Evolutionary conservation across 192 early-diverging fungal genomes (phyloP), one percentile per base, ranked within the genome.

Genomic region (Coemansia sp.): DNA sequence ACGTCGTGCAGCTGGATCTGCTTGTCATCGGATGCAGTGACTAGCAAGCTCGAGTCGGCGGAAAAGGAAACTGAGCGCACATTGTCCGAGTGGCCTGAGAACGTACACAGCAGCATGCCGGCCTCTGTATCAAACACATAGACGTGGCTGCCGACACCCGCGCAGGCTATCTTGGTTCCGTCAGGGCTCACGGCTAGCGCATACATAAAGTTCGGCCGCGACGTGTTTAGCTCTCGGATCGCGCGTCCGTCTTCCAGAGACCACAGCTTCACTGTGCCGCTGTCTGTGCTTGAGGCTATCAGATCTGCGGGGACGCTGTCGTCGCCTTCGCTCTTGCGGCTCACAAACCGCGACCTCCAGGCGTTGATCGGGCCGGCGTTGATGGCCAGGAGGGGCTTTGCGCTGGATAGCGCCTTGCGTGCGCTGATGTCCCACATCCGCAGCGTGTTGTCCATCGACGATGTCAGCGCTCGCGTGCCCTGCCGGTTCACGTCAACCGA

Each of bases 381-480:
- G 14, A 81, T 72, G 14, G 59, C 46, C 62, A 72, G 37, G 6
- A 54, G 31, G 11, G 78, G 78, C 29, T 42, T 53, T 19, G 47
- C 27, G 12, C 15, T 27, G 8, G 25, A 32, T 15, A 56, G 53
- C 17, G 53, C 11, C 53, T 56, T 59, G 15, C 24, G 14, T 11
- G 38, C 27, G 43, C 42, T 51, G 14, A 82, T 63, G 51, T 73
- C 47, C 80, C 80, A 82, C 47, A 82, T 47, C 1, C 75, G 75
- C 53, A 82, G 49, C 35, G 67, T 76, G 64, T 73, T 72, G 71
- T 82, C 80, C 80, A 82, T 82, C 6, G 74, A 77, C 25, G 80
- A 70, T n/a, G 80, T 77, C 64, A 82, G 60, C 17, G 59, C 60
- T 27, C 67, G 71, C 11, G 67, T 71, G 1, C 80, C 80, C 31